Evolutionary conservation across 306 rosid species (phyloP), one percentile per base, ranked within the genome.

Genomic region (Casuarina glauca): DNA sequence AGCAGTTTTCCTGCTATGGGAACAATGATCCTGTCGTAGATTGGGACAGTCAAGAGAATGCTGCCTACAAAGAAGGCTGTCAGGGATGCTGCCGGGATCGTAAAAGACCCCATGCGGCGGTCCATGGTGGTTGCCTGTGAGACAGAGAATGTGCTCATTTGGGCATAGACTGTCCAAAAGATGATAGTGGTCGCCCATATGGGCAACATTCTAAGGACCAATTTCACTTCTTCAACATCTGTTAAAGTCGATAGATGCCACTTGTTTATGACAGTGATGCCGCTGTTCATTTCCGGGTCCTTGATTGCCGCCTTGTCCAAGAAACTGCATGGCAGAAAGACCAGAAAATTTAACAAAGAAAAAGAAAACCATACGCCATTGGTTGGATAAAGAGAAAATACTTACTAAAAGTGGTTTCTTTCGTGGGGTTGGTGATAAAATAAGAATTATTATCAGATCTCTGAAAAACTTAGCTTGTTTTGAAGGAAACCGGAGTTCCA

Each of bases 111-210:
- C 0, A 94, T 79, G 81, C 87, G 87, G 66, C 93, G 87, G 84
- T 94, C 81, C 96, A 92, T 89, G 79, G 96, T 92, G 46, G 91
- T 79, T 16, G 98, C 96, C 75, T 94, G 98, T 35, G 97, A 88
- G 8, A 92, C 97, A 26, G 95, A 92, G 82, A 94, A 89, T 49
- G 98, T 94, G 12, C 91, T 88, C 94, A 94, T 88, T 76, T 94
- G 98, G 32, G 97, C 97, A 51, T 92, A 87, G 42, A 92, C 86
- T 0, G 95, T 83, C 97, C 96, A 94, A 73, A 92, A 92, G 63
- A 92, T 82, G 9, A 94, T 90, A n/a, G 96, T 87, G 1, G 97
- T 90, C 20, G 92, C 98, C 98, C 98, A 94, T 5, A 94, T 90
- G 1, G 98, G 98, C 57, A 92, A 41, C 96, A 94, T 89, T 63